Evolutionary conservation across 1,284 basidiomycete species (phyloP).

Genomic region (Puccinia brachypodii): DNA sequence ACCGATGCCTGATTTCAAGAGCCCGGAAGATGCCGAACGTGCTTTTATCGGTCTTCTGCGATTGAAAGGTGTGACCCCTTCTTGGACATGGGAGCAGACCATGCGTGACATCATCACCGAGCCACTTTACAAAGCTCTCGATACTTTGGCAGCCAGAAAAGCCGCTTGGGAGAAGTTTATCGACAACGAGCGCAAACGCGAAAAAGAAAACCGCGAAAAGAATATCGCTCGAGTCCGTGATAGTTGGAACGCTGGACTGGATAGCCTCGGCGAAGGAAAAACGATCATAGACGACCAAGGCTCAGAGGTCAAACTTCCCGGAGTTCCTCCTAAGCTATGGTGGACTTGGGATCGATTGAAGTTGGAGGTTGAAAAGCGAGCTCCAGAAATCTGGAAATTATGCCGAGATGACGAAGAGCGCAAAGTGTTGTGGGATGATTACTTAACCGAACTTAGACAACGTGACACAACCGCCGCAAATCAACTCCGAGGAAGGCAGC

Average conservation of each 20-base stretch:
- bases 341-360: constrained; percentile 55
- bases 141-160: constrained; percentile 91
- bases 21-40: constrained; percentile 83
- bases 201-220: constrained; percentile 51
- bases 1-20: constrained; percentile 81
- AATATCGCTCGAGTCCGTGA: constrained; percentile 51
- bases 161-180: constrained; percentile 64
- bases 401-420: constrained; percentile 78
- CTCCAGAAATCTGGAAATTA: constrained; percentile 69
- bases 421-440: constrained; percentile 81
- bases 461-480: constrained; percentile 71
- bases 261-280: constrained; percentile 51
- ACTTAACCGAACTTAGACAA: constrained; percentile 75
- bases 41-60: constrained; percentile 86
- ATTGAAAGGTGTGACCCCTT: constrained; percentile 81
- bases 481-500: constrained; percentile 46
- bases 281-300: constrained; percentile 48
- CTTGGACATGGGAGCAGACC: constrained; percentile 97
- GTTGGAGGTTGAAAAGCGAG: constrained; percentile 49
- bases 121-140: constrained; percentile 91
- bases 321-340: constrained; percentile 54
- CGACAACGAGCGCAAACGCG: constrained; percentile 52
- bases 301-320: constrained; percentile 50
- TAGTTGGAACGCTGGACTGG: constrained; percentile 51
- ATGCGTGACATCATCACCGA: constrained; percentile 98